Base-by-base conservation (phyloP, 257 asterid genomes). In the Rehmannia glutinosa region DNA sequence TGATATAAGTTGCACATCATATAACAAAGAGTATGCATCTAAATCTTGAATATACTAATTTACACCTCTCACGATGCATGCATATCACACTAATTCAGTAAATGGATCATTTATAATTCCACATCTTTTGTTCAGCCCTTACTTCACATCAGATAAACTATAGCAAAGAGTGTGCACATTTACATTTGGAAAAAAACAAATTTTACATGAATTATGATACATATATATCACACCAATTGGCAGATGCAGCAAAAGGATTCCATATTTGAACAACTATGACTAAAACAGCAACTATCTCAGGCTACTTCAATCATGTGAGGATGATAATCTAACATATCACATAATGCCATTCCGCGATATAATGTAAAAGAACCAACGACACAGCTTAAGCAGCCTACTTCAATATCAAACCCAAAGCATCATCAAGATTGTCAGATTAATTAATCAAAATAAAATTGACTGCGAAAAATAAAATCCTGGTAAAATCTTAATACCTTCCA, bases 401-500 rank as follows among this genome's bases (percentile, higher is more conserved):
- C 55, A 20, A 46, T 3, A 42, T 16, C 49, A 15, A 55, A 0
- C 28, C 51, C 51, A 25, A 69, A 47, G 50, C 50, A 20, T 19
- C 10, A 63, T 27, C 49, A 25, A 10, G 5, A 51, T 50, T 6
- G 23, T 8, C 17, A 35, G 17, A 46, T 9, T 19, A 38, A 11
- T 11, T 6, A 38, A 11, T 3, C 13, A 6, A 13, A 61, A 6
- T 21, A 47, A 42, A 21, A 39, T 46, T 0, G 2, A 30, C 8
- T 9, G 62, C 51, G 23, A 1, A 39, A 16, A 32, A n/a, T 45
- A 28, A 56, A 76, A 24, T 47, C 50, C 12, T 50, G 27, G n/a
- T 8, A 17, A 59, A 35, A 27, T 66, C 53, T 6, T 16, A 43
- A 45, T 76, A 91, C 97, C 97, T 92, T 92, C 98, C 98, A 89